Evolutionary conservation across 2,329 filamentous ascomycete genomes (phyloP).

Genomic region (Sporothrix humicola): DNA sequence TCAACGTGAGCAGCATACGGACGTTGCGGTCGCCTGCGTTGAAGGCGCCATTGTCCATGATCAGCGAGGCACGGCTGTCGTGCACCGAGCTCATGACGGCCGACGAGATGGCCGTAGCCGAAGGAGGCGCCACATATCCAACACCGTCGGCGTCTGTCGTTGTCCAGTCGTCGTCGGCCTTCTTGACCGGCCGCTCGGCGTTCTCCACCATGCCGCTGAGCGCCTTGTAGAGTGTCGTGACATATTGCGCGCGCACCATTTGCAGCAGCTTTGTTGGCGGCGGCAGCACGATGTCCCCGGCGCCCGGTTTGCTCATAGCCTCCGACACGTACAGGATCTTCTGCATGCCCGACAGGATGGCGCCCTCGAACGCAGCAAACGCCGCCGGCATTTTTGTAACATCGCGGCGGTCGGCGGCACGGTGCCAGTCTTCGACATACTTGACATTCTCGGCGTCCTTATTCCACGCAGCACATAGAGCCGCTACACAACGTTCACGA

Average conservation of each 20-base stretch:
- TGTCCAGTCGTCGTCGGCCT: slow-evolving; percentile 67
- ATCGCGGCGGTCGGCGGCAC: slow-evolving; percentile 79
- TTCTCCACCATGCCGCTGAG: slow-evolving; percentile 97
- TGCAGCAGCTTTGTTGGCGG: slow-evolving; percentile 87
- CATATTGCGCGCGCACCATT: slow-evolving; percentile 90
- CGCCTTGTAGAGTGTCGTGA: slow-evolving; percentile 91
- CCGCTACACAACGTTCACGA: slow-evolving; percentile 83
- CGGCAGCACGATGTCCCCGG: slow-evolving; percentile 78
- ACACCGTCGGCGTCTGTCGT: slow-evolving; percentile 49
- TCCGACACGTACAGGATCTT: slow-evolving; percentile 94
- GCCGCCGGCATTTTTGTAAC: slow-evolving; percentile 88
- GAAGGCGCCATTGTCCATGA: slow-evolving; percentile 53
- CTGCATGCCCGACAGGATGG: slow-evolving; percentile 84
- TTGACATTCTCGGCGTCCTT: slow-evolving; percentile 92
- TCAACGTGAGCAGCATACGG: slow-evolving; percentile 90
- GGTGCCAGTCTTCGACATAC: slow-evolving; percentile 90
- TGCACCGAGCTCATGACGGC: slow-evolving; percentile 32
- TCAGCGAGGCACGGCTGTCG: slow-evolving; percentile 43
- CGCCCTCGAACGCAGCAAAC: slow-evolving; percentile 84
- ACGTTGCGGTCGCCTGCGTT: slow-evolving; percentile 73
- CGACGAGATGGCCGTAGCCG: slow-evolving; percentile 28
- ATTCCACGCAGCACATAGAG: slow-evolving; percentile 89
- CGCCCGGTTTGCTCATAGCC: slow-evolving; percentile 74
- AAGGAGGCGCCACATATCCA: slow-evolving; percentile 41
- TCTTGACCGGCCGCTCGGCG: slow-evolving; percentile 75